Conservation (phyloP, 176 grass and related monocot species). For the Sorghum bicolor region DNA sequence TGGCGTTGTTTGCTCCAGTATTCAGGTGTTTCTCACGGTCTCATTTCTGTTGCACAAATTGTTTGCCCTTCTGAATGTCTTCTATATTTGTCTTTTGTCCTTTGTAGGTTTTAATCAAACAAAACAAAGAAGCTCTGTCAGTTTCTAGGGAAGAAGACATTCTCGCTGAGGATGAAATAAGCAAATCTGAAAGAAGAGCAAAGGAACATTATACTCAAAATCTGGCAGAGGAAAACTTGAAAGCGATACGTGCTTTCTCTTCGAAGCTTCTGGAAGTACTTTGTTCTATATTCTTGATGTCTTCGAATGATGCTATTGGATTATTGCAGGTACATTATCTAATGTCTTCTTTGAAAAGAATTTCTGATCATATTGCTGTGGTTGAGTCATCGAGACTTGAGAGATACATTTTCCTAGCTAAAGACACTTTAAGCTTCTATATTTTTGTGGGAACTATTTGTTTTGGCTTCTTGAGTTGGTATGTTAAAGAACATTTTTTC, state of each 20-base stretch:
- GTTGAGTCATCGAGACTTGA: not conserved
- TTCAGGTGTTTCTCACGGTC: conserved; percentile 59
- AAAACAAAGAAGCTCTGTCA: conserved; percentile 71
- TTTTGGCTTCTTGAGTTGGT: conserved; percentile 12
- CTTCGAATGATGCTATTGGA: conserved; percentile 59
- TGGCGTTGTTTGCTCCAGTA: conserved; percentile 79
- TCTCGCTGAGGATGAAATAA: conserved; percentile 53
- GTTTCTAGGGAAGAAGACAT: conserved; percentile 34
- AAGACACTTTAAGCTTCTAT: not conserved
- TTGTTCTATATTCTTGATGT: conserved; percentile 73
- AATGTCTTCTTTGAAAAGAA: conserved; percentile 16
- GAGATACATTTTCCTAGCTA: not conserved
- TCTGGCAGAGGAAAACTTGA: conserved; percentile 76
- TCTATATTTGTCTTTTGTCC: conserved; percentile 20
- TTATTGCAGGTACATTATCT: conserved; percentile 61
- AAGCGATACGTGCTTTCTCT: conserved; percentile 64
- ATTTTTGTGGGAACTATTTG: not conserved
- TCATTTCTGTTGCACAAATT: conserved; percentile 19
- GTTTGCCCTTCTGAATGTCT: conserved; percentile 14
- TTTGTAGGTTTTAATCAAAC: conserved; percentile 81
- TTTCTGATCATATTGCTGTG: conserved; percentile 4
- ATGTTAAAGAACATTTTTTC: not conserved
- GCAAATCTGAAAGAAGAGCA: conserved; percentile 72
- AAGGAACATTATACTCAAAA: conserved; percentile 53
- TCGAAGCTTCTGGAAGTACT: conserved; percentile 70